Evolutionary conservation across 345 rosid genomes (phyloP).

Genomic region (Gossypium bickii): DNA sequence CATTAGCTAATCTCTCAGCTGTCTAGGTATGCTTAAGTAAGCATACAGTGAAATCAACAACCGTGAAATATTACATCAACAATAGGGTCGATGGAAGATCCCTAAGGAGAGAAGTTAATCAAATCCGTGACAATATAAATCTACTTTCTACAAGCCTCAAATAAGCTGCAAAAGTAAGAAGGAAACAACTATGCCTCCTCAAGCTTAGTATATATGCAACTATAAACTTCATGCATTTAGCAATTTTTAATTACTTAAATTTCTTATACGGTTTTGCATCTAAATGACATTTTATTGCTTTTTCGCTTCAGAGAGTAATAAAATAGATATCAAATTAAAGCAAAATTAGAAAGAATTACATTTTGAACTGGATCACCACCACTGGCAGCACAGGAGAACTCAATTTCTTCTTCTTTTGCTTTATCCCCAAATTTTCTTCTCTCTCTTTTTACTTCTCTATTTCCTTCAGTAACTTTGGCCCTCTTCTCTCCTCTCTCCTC

Average conservation of each 20-base stretch:
- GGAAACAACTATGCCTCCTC: not conserved
- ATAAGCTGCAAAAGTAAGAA: not conserved
- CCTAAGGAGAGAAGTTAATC: not conserved
- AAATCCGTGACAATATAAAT: not conserved
- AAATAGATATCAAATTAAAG: not conserved
- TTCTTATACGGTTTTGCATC: not conserved
- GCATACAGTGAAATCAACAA: not conserved
- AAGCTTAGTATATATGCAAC: not conserved
- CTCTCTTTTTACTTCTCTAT: conserved; percentile 36
- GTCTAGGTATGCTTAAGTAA: not conserved
- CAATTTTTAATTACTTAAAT: not conserved
- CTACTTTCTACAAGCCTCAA: not conserved
- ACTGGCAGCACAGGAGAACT: conserved; percentile 6
- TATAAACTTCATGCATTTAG: not conserved
- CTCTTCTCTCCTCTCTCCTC: conserved; percentile 39
- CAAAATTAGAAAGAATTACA: conserved; percentile 38
- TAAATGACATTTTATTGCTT: no score
- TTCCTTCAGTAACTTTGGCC: conserved; percentile 40
- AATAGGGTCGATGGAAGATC: not conserved
- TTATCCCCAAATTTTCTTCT: conserved; percentile 56
- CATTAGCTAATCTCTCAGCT: not conserved
- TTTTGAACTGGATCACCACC: conserved; percentile 32
- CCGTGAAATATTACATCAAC: not conserved
- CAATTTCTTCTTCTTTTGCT: conserved; percentile 28
- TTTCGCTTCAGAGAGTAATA: not conserved